These are phyloP conservation scores for Kwoniella sp. DNA, from an alignment of 768 basidiomycete genomes.

Conservation along the genomic window DNA sequence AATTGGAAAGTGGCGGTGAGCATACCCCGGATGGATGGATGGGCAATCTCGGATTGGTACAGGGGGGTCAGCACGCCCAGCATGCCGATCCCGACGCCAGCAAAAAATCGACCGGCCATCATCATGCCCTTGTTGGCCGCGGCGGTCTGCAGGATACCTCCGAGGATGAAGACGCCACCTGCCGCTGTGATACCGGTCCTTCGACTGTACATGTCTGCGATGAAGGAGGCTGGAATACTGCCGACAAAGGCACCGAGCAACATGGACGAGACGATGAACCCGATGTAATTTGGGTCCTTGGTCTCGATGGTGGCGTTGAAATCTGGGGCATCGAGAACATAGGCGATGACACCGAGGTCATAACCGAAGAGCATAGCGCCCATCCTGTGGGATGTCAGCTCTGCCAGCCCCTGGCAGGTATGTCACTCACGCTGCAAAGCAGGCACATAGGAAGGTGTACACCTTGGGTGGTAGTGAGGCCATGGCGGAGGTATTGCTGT, in stretches of 20 bases:
- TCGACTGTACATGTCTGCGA: conserved; percentile 53
- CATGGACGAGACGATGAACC: conserved; percentile 43
- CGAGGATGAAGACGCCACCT: conserved; percentile 18
- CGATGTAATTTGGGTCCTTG: conserved; percentile 27
- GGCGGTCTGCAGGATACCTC: conserved; percentile 24
- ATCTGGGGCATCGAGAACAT: conserved; percentile 38
- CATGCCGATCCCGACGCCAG: conserved; percentile 49
- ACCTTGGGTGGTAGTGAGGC: conserved; percentile 27
- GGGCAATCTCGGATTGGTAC: conserved; percentile 63
- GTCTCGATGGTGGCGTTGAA: conserved; percentile 26
- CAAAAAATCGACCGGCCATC: conserved; percentile 39
- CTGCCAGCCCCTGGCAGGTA: background rate
- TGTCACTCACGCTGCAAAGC: conserved; percentile 37
- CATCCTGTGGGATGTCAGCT: conserved; percentile 9
- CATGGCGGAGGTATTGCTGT: conserved; percentile 5
- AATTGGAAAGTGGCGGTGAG: conserved; percentile 45
- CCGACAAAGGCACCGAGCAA: conserved; percentile 44
- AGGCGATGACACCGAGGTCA: conserved; percentile 46
- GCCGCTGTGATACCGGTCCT: conserved; percentile 9
- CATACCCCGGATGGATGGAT: conserved; percentile 63
- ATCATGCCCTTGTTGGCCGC: conserved; percentile 26
- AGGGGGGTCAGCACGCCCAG: conserved; percentile 52
- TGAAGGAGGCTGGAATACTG: conserved; percentile 26
- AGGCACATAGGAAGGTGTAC: conserved; percentile 40
- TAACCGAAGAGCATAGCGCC: conserved; percentile 40